These are phyloP conservation scores for Melampsora larici-populina DNA, from an alignment of 1,284 basidiomycete genomes.

Conservation along the genomic window DNA sequence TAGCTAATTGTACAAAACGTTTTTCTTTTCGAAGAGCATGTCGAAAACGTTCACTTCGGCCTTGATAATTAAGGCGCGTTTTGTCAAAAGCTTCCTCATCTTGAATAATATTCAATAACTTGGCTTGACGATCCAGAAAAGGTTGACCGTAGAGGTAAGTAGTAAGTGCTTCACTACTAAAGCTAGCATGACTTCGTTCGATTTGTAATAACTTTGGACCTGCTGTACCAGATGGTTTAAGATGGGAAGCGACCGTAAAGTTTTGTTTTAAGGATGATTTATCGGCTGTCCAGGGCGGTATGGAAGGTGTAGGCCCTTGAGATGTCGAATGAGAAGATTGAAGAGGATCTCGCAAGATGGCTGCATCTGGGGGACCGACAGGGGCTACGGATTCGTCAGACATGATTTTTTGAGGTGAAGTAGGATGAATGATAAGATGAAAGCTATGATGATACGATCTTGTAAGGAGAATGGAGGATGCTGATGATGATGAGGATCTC, in stretches of 20 bases:
- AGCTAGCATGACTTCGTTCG: too few relatives aligned
- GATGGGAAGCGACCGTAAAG: conserved; percentile 46
- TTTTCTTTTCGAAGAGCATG: conserved; percentile 52
- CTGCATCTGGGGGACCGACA: conserved; percentile 30
- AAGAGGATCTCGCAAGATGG: conserved; percentile 16
- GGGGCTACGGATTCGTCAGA: conserved; percentile 19
- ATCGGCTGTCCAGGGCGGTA: background rate
- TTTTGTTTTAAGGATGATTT: conserved; percentile 20
- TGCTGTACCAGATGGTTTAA: conserved; percentile 50
- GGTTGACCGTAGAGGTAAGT: conserved; percentile 50
- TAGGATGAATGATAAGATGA: too few relatives aligned
- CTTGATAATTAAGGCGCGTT: conserved; percentile 48
- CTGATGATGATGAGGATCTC: too few relatives aligned
- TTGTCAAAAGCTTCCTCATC: conserved; percentile 51
- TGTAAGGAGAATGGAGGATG: too few relatives aligned
- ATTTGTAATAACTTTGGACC: conserved; percentile 49
- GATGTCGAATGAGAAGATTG: conserved; percentile 8
- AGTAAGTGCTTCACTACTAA: conserved; percentile 49
- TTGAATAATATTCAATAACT: conserved; percentile 48
- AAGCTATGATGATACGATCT: too few relatives aligned
- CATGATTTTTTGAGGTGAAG: background rate
- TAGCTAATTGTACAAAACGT: conserved; percentile 52
- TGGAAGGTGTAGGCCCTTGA: conserved; percentile 8
- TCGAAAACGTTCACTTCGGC: conserved; percentile 51
- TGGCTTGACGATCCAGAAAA: conserved; percentile 47